Evolutionary conservation across 2,329 filamentous ascomycete genomes (phyloP).

Genomic region (Neonectria punicea): DNA sequence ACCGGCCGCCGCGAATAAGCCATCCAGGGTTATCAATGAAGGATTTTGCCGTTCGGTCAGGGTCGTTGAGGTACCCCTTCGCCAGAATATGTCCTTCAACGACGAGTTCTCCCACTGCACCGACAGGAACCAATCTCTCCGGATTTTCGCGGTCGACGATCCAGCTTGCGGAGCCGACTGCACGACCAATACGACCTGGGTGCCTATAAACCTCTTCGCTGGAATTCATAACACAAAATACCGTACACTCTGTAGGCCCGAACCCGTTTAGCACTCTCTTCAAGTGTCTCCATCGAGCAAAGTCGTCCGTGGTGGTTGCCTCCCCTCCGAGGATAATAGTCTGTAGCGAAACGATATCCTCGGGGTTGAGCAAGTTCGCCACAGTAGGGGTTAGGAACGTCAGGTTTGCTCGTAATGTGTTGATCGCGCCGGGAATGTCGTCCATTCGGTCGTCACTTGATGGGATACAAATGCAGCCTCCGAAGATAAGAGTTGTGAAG

Average conservation of each 20-base stretch:
- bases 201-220: background rate
- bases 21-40: constrained; percentile 57
- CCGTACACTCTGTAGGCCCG: background rate
- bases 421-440: background rate
- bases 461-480: constrained; percentile 21
- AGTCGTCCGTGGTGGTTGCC: constrained; percentile 8
- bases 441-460: constrained; percentile 4
- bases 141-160: constrained; percentile 43
- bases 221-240: background rate
- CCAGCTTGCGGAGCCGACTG: constrained; percentile 34
- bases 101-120: constrained; percentile 46
- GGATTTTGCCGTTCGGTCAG: constrained; percentile 54
- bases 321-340: constrained; percentile 16
- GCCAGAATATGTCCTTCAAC: constrained; percentile 57
- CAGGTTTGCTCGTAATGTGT: background rate
- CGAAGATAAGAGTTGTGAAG: background rate
- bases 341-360: background rate
- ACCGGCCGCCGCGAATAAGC: constrained; percentile 41
- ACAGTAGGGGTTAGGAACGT: background rate
- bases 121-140: constrained; percentile 41
- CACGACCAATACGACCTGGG: background rate
- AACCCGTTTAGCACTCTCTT: constrained; percentile 5
- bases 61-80: constrained; percentile 59
- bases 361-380: background rate
- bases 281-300: background rate